Base-by-base conservation (phyloP, 1,284 basidiomycete species). In the Phaffia rhodozyma region DNA sequence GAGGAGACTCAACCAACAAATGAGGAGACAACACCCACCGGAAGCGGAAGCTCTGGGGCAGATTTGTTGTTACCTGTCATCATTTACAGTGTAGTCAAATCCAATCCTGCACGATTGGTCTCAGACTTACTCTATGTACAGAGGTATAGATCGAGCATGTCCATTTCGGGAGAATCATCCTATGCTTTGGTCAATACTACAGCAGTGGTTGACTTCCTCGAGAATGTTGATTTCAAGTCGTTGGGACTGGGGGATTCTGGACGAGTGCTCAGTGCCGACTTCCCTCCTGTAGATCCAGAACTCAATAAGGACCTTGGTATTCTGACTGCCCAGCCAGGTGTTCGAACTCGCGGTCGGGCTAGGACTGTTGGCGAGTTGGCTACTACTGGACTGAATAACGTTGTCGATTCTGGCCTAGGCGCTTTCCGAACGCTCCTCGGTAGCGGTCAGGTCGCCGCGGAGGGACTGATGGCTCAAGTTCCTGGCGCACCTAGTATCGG, bases 151-250 rank as follows among this genome's bases (percentile, higher is more conserved):
- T 74, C 78, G 7, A 83, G 86, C 60, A 79, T 82, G 4, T 79
- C 87, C 54, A 78, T 80, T n/a, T 77, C 85, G 4, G 91, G 91
- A 0, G 91, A 96, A 71, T 87, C 89, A 68, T 85, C 84, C 61
- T 97, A 93, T 72, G 96, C 91, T 68, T 80, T 94, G 34, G 88
- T 96, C 72, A 97, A 96, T 74, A 79, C 94, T 38, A 85, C 93
- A 77, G 93, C 93, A 6, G 91, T 92, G 1, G 88, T 89, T 2
- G 91, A 94, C 71, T 97, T 96, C 73, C 77, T 97, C 51, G 89
- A 93, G 76, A 89, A 91, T 70, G 90, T 96, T 29, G 89, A 93
- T 74, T 78, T 93, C 60, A 84, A 81, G 9, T 86, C 84, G 5
- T 78, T 97, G 16, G 91, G 91, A 0, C 77, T 96, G 11, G 83